Base-by-base conservation (phyloP, 768 basidiomycete genomes). In the Multifurca ochricompacta region DNA sequence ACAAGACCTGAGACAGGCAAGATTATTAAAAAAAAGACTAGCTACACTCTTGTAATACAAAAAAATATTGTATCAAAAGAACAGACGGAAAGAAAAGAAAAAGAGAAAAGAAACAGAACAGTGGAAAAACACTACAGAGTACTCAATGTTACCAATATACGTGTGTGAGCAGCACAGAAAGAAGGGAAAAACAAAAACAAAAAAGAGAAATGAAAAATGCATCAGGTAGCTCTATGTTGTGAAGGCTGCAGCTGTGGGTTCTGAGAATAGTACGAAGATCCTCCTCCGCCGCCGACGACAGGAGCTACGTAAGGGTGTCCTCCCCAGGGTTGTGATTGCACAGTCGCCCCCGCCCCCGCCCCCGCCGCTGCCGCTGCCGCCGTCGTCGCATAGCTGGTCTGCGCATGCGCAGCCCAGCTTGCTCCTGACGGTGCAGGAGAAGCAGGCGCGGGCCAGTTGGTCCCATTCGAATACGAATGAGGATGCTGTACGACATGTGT, bases 151-250 rank as follows among this genome's bases (percentile, higher is more conserved):
- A n/a, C n/a, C 37, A 21, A 23, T 19, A 49, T 28, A 10, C 28
- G 16, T 7, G 44, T 14, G n/a, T 25, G 30, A 37, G 16, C 18
- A 16, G 35, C 34, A 31, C 39, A 37, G 27, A 39, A 18, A 23
- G 8, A 13, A n/a, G 4, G 16, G 2, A 19, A 28, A 37, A 21
- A 23, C 31, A 19, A 43, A n/a, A 48, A 13, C 40, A 13, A 18
- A 16, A 39, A 48, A 31, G n/a, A 11, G 19, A 37, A 32, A 34
- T 16, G 16, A 50, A n/a, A 51, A n/a, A 34, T 28, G 2, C 28
- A 19, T 27, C 35, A 60, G 34, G 52, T 44, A 32, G 58, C 57
- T 54, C 57, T 60, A 59, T 59, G 53, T 23, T 59, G 59, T n/a
- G 40, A 35, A 11, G 48, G 30, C 7, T 37, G 48, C 3, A 43